Evolutionary conservation across 1,139 yeast genomes (phyloP).

Genomic region (Debaryomycetaceae sp.): DNA sequence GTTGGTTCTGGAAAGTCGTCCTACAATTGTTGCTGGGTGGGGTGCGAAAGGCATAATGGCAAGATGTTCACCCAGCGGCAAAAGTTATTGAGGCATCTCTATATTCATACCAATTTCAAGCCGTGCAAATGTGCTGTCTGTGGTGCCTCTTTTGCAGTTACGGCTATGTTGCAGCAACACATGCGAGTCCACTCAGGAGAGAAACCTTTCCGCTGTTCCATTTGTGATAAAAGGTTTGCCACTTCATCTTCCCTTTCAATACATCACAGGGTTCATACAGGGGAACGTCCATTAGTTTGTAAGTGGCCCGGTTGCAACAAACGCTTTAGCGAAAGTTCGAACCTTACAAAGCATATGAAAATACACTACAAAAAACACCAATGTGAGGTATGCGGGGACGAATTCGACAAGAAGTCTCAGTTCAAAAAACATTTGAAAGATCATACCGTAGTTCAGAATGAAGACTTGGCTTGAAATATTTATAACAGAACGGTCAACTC

Average conservation of each 20-base stretch:
- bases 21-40: constrained; percentile 75
- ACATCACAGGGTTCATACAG: constrained; percentile 53
- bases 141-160: constrained; percentile 66
- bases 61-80: constrained; percentile 77
- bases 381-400: constrained; percentile 50
- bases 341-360: constrained; percentile 82
- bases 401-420: constrained; percentile 45
- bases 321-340: constrained; percentile 84
- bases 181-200: constrained; percentile 86
- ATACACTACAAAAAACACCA: constrained; percentile 52
- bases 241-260: constrained; percentile 54
- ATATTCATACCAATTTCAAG: constrained; percentile 80
- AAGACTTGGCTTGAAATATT: not conserved
- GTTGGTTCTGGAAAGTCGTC: constrained; percentile 68
- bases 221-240: constrained; percentile 50
- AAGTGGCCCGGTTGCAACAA: constrained; percentile 79
- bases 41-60: constrained; percentile 62
- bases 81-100: constrained; percentile 79
- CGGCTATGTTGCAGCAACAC: constrained; percentile 68
- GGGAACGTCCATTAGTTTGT: constrained; percentile 77
- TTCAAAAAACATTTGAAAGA: constrained; percentile 36
- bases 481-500: too few relatives aligned
- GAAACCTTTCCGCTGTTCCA: constrained; percentile 47
- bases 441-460: constrained; percentile 10
- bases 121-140: constrained; percentile 72